A percentile compares a stretch with the other conserved stretches of the same genome.
Conservation (phyloP, 2,329 filamentous ascomycete species). For the Trichoderma oligosporum region DNA sequence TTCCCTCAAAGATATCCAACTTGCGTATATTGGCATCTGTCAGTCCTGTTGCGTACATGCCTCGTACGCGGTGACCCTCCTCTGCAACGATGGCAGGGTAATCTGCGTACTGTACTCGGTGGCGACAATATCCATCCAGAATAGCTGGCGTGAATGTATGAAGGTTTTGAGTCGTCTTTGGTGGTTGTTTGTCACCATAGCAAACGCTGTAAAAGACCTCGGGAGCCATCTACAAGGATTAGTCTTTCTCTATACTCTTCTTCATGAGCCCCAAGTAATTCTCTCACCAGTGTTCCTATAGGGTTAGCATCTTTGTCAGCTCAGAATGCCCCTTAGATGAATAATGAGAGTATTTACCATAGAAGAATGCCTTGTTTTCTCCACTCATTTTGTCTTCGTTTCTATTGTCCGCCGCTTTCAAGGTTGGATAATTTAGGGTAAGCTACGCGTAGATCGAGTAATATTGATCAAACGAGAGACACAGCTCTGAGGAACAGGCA, state of each 20-base stretch:
- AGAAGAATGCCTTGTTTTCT: constrained; percentile 52
- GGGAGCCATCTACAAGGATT: constrained; percentile 63
- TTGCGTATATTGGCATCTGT: constrained; percentile 71
- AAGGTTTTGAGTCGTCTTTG: constrained; percentile 51
- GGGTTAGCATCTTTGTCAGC: background rate
- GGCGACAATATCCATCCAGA: constrained; percentile 68
- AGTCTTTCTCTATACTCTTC: constrained; percentile 1
- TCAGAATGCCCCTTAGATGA: background rate
- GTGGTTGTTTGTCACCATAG: constrained; percentile 54
- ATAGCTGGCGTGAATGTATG: constrained; percentile 68
- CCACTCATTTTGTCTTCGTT: constrained; percentile 36
- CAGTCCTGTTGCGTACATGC: constrained; percentile 72
- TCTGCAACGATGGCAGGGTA: constrained; percentile 74
- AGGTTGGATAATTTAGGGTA: background rate
- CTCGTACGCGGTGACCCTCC: constrained; percentile 59
- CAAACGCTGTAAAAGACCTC: constrained; percentile 83
- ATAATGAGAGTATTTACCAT: constrained; percentile 40
- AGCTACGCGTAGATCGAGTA: background rate
- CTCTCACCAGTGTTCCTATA: constrained; percentile 15
- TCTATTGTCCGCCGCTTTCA: background rate
- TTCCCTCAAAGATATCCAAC: constrained; percentile 79
- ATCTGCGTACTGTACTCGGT: constrained; percentile 64
- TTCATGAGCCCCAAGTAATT: background rate
- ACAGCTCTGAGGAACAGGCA: background rate
- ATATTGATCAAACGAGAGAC: background rate